Base-by-base conservation (phyloP, 768 basidiomycete species). In the Pilatotrama ljubarskyi region DNA sequence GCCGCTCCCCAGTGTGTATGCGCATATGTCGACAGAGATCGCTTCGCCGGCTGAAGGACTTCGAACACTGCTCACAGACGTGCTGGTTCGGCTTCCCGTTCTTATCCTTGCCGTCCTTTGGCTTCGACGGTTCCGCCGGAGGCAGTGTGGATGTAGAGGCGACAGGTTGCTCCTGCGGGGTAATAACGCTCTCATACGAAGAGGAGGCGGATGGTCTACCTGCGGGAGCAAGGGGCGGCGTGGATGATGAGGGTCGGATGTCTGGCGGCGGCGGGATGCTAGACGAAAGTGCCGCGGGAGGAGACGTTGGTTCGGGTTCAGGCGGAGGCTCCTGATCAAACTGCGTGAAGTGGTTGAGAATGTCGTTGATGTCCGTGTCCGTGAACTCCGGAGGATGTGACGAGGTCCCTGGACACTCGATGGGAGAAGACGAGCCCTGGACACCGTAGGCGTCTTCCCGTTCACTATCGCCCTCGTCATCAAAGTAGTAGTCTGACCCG, bases 1-100 rank as follows among this genome's bases (percentile, higher is more conserved):
- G 93, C 51, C 93, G 81, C 72, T 95, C 93, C 17, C 93, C 93
- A 0, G 93, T 94, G 67, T 95, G 93, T 77, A 94, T 94, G 43
- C 91, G 84, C 79, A 85, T 90, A 70, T 95, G 93, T 25, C 93
- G 84, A 41, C 85, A 82, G 44, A 95, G 80, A 70, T 95, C 93
- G 68, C 92, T 94, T 59, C 87, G 82, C 22, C 93, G 84, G 26
- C 87, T 88, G 70, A 95, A 95, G 10, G 85, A 79, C 77, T 94
- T 95, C 66, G 81, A 80, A 68, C 93, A 95, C 38, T 85, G 81
- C 42, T 86, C 87, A 67, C 91, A 93, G 18, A 78, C 78, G 69
- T 91, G 90, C 54, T 78, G 80, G 51, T 71, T 73, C 37, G 63
- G 63, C 48, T 72, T 75, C n/a, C 46, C 40, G 51, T 67, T 73